Evolutionary conservation across 495 filamentous ascomycete species (phyloP), one percentile per base, ranked within the genome.

Genomic region (Lasiosphaeria ovina): DNA sequence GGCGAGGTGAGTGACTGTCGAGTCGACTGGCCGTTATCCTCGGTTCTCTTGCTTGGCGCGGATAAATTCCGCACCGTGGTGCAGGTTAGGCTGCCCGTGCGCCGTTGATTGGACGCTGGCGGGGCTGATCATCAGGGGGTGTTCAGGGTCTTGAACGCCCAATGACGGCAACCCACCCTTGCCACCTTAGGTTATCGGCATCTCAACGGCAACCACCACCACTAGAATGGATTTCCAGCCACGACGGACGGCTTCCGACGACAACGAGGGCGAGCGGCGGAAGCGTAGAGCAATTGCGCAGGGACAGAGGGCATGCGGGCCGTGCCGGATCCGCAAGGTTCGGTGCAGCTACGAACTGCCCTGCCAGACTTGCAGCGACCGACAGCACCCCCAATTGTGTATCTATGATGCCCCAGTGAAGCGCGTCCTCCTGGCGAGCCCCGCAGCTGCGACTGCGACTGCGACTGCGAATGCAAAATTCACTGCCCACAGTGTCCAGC

Each of bases 351-450:
- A 55, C 53, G 33, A 55, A 32, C 38, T 55, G 35, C 53, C 53
- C 11, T 55, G 53, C 36, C 53, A 55, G 53, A 55, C 53, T n/a
- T 55, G 53, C 42, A 36, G 38, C 53, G 55, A 57, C n/a, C 55
- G 55, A 14, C 42, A 57, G 17, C 55, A 47, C 17, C 55, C 55
- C 42, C 24, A 57, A 24, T 24, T 57, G 11, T 57, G 55, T 45
- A 40, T 49, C 55, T 57, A 57, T n/a, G 55, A 57, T 42, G 42
- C 55, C 5, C 55, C 55, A 14, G 10, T 35, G 17, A 57, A 57
- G 32, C 55, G 55, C 11, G 32, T 45, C 38, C 8, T 12, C 44
- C 31, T 35, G 17, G 45, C 35, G n/a, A 35, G 31, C 32, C 40
- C 42, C 11, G 34, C 31, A 3, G n/a, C 45, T 8, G 40, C 55